Conservation (phyloP, 805 yeast species). For the Yamadazyma phyllophila region DNA sequence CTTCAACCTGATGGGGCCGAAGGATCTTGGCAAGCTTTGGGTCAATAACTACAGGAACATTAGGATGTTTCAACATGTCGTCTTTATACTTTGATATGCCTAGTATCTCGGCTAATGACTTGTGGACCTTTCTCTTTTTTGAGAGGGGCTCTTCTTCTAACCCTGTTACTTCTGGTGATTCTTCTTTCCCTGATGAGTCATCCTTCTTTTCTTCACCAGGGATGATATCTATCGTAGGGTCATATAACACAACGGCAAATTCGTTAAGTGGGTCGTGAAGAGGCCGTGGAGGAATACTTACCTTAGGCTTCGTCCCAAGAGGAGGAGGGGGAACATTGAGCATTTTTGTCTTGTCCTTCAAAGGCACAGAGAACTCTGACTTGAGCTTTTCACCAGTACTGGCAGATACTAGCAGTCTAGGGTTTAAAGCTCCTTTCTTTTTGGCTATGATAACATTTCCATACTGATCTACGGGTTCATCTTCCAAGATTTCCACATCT, state of each 20-base stretch:
- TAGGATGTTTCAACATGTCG: slow-evolving; percentile 58
- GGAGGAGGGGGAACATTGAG: slow-evolving; percentile 63
- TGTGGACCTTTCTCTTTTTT: slow-evolving; percentile 50
- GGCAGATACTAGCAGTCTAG: slow-evolving; percentile 46
- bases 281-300: slow-evolving; percentile 78
- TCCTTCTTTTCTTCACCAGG: slow-evolving; percentile 18
- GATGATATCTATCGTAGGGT: slow-evolving; percentile 80
- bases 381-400: slow-evolving; percentile 40
- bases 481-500: slow-evolving; percentile 16
- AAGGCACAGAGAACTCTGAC: slow-evolving; percentile 58
- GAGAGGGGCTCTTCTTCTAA: slow-evolving; percentile 13
- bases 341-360: slow-evolving; percentile 38
- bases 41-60: slow-evolving; percentile 95
- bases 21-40: slow-evolving; percentile 80
- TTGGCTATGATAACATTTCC: slow-evolving; percentile 33
- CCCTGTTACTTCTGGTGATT: slow-evolving; percentile 13
- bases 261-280: slow-evolving; percentile 94
- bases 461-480: slow-evolving; percentile 18
- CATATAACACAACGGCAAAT: slow-evolving; percentile 90
- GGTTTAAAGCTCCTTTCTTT: slow-evolving; percentile 58
- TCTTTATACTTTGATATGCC: slow-evolving; percentile 61
- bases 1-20: slow-evolving; percentile 96
- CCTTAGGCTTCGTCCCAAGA: slow-evolving; percentile 74
- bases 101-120: slow-evolving; percentile 73
- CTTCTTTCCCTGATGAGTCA: neutral